Percentiles rank a stretch among this genome's conserved stretches.
phyloP scores from a whole-genome alignment of 352 stramenopile genomes.

The Achlya hypogyna region DNA sequence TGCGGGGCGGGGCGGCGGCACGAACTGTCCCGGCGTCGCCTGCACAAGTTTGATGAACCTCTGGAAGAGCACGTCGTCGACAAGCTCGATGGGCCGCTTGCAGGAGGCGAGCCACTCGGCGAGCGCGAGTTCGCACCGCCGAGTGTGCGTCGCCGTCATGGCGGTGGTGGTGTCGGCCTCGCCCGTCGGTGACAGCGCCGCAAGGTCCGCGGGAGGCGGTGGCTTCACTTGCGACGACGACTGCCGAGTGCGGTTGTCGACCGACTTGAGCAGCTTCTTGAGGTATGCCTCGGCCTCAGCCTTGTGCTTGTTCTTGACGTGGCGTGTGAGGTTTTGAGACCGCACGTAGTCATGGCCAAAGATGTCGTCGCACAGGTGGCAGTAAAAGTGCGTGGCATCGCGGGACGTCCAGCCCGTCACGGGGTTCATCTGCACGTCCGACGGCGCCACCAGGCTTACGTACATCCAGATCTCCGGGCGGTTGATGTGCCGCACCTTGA shows the following conservation, averaged over 20 bases:
- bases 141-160: not conserved
- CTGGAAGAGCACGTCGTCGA: not conserved
- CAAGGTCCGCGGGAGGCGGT: too few species aligned
- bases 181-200: too few species aligned
- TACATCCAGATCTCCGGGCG: conserved; percentile 18
- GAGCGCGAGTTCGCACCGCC: not conserved
- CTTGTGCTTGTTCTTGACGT: conserved; percentile 18
- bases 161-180: too few species aligned
- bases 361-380: conserved; percentile 16
- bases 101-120: conserved; percentile 1
- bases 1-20: not conserved
- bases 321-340: conserved; percentile 13
- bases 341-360: conserved; percentile 15
- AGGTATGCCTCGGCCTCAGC: conserved; percentile 9
- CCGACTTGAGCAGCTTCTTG: conserved; percentile 7
- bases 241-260: too few species aligned
- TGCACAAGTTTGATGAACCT: not conserved
- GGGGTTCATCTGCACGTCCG: not conserved
- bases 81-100: not conserved
- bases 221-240: too few species aligned
- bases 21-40: not conserved
- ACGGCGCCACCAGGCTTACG: conserved; percentile 7
- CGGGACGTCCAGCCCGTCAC: conserved; percentile 8
- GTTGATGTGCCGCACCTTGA: conserved; percentile 19
- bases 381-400: conserved; percentile 13